Percentiles rank a stretch among this genome's conserved stretches.
Conservation (phyloP, 768 basidiomycete genomes). For the Lactarius quietus region DNA sequence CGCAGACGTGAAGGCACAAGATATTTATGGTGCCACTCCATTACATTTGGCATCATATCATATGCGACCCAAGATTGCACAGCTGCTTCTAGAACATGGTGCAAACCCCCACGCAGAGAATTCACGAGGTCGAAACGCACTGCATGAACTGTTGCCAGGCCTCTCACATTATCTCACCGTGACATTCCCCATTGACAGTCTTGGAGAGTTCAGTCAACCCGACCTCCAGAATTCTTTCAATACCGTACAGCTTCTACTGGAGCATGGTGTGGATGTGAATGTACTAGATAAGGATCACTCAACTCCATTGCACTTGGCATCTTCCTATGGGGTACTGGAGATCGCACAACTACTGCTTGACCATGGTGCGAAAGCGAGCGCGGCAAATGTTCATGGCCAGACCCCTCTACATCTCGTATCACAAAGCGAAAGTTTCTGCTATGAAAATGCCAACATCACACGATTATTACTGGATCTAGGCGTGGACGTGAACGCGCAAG, state of each 20-base stretch:
- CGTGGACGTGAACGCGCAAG: neutral
- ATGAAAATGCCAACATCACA: neutral
- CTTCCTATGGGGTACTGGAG: neutral
- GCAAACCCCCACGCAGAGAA: neutral
- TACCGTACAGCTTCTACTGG: neutral
- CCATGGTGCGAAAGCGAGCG: neutral
- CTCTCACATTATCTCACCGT: too few relatives aligned
- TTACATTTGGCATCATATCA: neutral
- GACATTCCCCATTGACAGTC: too few relatives aligned
- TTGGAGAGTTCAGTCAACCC: too few relatives aligned
- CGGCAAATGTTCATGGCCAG: neutral
- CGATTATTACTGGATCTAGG: neutral
- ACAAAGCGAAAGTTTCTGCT: accelerated
- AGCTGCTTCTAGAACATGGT: neutral
- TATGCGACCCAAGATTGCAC: neutral
- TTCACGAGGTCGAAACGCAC: neutral
- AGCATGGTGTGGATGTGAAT: neutral
- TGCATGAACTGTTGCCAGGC: neutral
- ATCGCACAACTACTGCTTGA: neutral
- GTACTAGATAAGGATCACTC: neutral
- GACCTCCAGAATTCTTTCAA: neutral
- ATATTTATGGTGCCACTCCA: neutral
- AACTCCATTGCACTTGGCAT: neutral
- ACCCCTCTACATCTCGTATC: neutral
- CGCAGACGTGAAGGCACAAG: neutral